phyloP scores from a whole-genome alignment of 176 grass and related monocot genomes.

The Carex littledalei region DNA sequence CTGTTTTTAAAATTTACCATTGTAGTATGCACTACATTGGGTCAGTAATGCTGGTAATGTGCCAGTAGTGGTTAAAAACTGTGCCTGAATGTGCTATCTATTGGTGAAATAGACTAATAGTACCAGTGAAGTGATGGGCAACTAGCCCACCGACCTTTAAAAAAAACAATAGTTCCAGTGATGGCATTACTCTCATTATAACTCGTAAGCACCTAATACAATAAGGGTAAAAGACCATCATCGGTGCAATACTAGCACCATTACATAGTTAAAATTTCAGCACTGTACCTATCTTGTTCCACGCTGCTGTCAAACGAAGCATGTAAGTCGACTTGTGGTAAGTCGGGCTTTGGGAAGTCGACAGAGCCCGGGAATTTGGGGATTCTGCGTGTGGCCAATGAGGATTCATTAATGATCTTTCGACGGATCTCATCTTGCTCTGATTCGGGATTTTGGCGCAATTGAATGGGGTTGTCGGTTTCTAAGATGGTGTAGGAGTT shows the following conservation, averaged over 20 bases:
- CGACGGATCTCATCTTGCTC: slow-evolving; percentile 28
- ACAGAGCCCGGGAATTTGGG: slow-evolving; percentile 73
- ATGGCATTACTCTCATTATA: neutral
- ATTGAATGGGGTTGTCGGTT: slow-evolving; percentile 13
- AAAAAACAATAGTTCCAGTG: neutral
- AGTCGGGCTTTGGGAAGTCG: slow-evolving; percentile 19
- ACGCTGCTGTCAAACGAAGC: neutral
- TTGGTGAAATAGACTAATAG: too few species aligned
- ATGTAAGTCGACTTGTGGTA: neutral
- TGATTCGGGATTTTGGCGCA: slow-evolving; percentile 21
- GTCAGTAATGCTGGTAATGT: neutral
- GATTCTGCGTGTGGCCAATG: slow-evolving; percentile 49
- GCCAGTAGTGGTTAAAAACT: neutral
- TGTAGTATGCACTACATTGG: neutral
- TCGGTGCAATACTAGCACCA: neutral
- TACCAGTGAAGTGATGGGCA: too few species aligned
- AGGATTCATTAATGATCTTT: slow-evolving; percentile 53
- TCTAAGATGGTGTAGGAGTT: slow-evolving; percentile 50
- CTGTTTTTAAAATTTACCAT: neutral
- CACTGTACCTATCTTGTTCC: slow-evolving; percentile 8
- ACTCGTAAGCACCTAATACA: neutral
- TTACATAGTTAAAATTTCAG: neutral
- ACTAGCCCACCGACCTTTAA: too few species aligned
- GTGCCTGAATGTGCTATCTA: neutral
- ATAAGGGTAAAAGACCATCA: neutral